These are phyloP conservation scores for Geotrichum siamense DNA, from an alignment of 1,139 yeast species.

Conservation along the genomic window DNA sequence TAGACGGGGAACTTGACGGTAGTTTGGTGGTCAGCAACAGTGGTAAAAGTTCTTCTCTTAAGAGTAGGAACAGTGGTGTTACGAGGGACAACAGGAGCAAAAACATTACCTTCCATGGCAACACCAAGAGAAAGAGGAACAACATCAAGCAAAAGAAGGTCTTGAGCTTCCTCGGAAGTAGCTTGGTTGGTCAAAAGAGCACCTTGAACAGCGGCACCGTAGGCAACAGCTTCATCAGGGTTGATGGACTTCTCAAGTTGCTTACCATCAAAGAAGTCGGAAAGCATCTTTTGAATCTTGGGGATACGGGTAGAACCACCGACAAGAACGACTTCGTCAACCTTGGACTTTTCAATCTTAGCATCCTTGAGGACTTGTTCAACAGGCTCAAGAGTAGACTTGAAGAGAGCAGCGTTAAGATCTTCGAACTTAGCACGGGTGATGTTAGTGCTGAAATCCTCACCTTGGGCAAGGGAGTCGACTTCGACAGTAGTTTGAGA, in stretches of 20 bases:
- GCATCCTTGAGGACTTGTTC: constrained; percentile 82
- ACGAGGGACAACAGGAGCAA: constrained; percentile 99
- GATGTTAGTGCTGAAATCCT: constrained; percentile 71
- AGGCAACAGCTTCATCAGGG: constrained; percentile 95
- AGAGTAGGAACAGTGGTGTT: constrained; percentile 99
- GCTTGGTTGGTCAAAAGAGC: constrained; percentile 98
- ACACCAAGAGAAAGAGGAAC: constrained; percentile 99
- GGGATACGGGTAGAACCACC: constrained; percentile 96
- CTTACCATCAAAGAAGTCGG: constrained; percentile 86
- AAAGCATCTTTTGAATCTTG: constrained; percentile 79
- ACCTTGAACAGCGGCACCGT: constrained; percentile 99
- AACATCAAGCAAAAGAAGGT: constrained; percentile 93
- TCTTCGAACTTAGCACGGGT: constrained; percentile 93
- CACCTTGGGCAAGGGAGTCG: constrained; percentile 74
- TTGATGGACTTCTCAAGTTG: constrained; percentile 81
- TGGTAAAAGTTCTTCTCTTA: constrained; percentile 99
- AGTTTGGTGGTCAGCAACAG: constrained; percentile 99
- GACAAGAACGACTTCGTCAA: constrained; percentile 78
- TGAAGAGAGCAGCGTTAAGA: constrained; percentile 75
- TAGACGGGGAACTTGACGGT: constrained; percentile 99
- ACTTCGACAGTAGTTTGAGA: constrained; percentile 83
- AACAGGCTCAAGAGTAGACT: constrained; percentile 78
- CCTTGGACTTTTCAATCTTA: constrained; percentile 67
- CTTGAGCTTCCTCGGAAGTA: constrained; percentile 95
- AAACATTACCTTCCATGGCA: constrained; percentile 99